Base-by-base conservation (phyloP, 305 asterid species). In the Fraxinus dipetala region DNA sequence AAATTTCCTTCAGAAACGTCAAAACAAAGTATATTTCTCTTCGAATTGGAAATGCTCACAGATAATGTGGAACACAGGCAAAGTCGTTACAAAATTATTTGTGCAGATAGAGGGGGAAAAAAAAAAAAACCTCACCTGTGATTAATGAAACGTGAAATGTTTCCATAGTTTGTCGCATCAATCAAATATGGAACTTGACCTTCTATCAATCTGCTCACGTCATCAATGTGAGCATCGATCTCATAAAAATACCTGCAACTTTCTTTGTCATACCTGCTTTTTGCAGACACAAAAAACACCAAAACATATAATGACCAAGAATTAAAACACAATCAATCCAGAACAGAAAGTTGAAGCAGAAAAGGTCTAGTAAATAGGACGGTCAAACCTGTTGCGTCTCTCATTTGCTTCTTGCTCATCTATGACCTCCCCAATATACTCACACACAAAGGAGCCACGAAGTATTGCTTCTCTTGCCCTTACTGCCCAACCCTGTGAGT, bases 401-500 rank as follows among this genome's bases (percentile, higher is more conserved):
- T 93, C 93, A 36, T 87, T 87, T 85, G 98, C 99, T 88, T 93
- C 98, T 16, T 87, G 88, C 89, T 90, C 94, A 78, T 89, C 93
- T 80, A 96, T 89, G 79, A 96, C 94, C 92, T 96, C 99, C 61
- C 99, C 99, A 75, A 96, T 83, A 80, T 90, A 96, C 91, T 96
- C 99, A 22, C 99, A 96, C 65, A 96, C 95, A 65, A 96, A 96
- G 56, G 98, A 91, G 77, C 98, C 99, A 20, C 98, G 91, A 69
- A 87, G 88, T 85, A 95, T 92, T 78, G 98, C 88, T 87, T 92
- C 93, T 83, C 97, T 86, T 26, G 98, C 92, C 90, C 98, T 90
- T 76, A 96, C 95, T 32, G 98, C 99, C 99, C 99, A 96, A 79
- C 98, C 99, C 99, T 96, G 89, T 67, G 76, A 89, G 77, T 86